Base-by-base conservation (phyloP, 2,329 filamentous ascomycete species). In the Aspergillus novofumigatus region DNA sequence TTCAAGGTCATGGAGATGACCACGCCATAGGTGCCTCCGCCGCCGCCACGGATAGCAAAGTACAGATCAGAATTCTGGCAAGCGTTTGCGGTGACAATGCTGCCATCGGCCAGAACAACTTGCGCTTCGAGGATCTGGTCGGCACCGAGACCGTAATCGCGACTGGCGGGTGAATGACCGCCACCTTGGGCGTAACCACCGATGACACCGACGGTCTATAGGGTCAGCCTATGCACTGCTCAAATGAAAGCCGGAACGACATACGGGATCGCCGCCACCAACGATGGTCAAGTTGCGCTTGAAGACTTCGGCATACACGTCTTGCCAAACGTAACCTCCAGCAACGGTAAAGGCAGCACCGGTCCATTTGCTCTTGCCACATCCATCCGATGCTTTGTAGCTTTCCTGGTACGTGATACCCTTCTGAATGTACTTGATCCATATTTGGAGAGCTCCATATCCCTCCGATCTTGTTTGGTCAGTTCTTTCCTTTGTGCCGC, bases 81-180 rank as follows among this genome's bases (percentile, higher is more conserved):
- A 4, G 68, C 62, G 38, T 67, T 74, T 4, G 73, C 74, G 0
- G 62, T 73, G 4, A 77, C 66, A 26, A 73, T 55, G 0, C 58
- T 53, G 8, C 77, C 77, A 28, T 71, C 61, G 0, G 76, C 72
- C 0, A 75, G 67, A 42, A 80, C 70, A 3, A 79, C 73, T 32
- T 76, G 64, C 5, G 70, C 69, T 56, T 78, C 75, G 38, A 80
- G 72, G 1, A 77, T 69, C 60, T 80, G 75, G 59, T 81, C 78
- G 0, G 75, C 73, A 1, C 70, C 77, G 11, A 80, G 67, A 2
- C 77, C 78, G 55, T 77, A 78, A 29, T 73, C 66, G 44, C 66
- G 68, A 10, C 72, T 70, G 8, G 72, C 67, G 1, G 74, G 72
- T 2, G 71, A 71, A 50, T 80, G 77, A 10, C 78, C 77, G 21